These are phyloP conservation scores for Curvularia eragrostidis DNA, from an alignment of 2,329 filamentous ascomycete species.

Conservation along the genomic window DNA sequence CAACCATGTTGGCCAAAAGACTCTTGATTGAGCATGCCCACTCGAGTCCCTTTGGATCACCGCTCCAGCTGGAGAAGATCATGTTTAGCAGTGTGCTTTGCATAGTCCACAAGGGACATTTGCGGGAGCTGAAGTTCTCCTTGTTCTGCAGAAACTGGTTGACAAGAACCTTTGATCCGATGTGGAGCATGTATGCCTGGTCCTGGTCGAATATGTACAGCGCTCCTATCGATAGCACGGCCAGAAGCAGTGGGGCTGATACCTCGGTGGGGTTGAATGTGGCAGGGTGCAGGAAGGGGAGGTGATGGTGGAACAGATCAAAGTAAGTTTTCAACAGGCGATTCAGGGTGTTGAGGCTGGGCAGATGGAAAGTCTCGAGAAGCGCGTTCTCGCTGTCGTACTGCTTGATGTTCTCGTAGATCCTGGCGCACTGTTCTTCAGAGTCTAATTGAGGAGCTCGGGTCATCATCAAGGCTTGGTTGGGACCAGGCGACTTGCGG, in stretches of 20 bases:
- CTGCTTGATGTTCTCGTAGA: slow-evolving; percentile 83
- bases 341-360: slow-evolving; percentile 80
- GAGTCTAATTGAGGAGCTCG: slow-evolving; percentile 80
- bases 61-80: slow-evolving; percentile 99
- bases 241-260: slow-evolving; percentile 82
- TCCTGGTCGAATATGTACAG: slow-evolving; percentile 97
- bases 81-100: slow-evolving; percentile 96
- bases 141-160: slow-evolving; percentile 98
- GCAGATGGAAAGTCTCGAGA: slow-evolving; percentile 87
- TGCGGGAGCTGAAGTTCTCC: slow-evolving; percentile 97
- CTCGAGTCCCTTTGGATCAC: slow-evolving; percentile 94
- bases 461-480: slow-evolving; percentile 68
- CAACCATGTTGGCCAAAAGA: slow-evolving; percentile 97
- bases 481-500: slow-evolving; percentile 71
- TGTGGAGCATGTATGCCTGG: slow-evolving; percentile 95
- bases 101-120: slow-evolving; percentile 98
- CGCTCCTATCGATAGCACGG: slow-evolving; percentile 92
- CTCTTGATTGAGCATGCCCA: slow-evolving; percentile 99
- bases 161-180: slow-evolving; percentile 95
- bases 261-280: slow-evolving; percentile 84
- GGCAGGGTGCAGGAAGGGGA: slow-evolving; percentile 92
- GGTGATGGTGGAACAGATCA: slow-evolving; percentile 92
- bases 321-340: slow-evolving; percentile 96
- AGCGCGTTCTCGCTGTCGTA: slow-evolving; percentile 83
- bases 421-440: slow-evolving; percentile 84